Evolutionary conservation across 176 grass and related monocot genomes (phyloP).

Genomic region (barley (Hordeum vulgare)): DNA sequence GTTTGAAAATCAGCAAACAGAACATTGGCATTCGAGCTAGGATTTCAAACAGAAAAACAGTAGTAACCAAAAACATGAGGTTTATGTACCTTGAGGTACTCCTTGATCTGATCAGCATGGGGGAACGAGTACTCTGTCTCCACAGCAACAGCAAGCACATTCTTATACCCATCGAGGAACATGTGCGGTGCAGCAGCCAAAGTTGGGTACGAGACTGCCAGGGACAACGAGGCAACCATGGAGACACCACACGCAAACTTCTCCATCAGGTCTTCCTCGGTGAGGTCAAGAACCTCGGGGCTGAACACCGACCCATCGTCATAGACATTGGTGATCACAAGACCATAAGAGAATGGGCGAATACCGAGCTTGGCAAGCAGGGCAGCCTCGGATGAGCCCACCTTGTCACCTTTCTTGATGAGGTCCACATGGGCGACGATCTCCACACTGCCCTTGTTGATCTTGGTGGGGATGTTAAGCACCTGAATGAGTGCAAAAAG

Average conservation of each 20-base stretch:
- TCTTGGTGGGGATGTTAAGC: constrained; percentile 85
- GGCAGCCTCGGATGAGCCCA: constrained; percentile 77
- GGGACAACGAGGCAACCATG: constrained; percentile 62
- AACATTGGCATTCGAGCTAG: not conserved
- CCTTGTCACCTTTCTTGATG: constrained; percentile 75
- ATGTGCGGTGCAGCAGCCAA: constrained; percentile 71
- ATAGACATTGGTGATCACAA: constrained; percentile 51
- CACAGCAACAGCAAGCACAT: constrained; percentile 75
- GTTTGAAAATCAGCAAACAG: not conserved
- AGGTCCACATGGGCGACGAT: constrained; percentile 80
- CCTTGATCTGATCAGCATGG: constrained; percentile 75
- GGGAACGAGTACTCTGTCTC: constrained; percentile 72
- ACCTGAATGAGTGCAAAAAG: constrained; percentile 31
- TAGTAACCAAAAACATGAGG: not conserved
- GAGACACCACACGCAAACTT: constrained; percentile 68
- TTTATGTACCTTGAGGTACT: constrained; percentile 56
- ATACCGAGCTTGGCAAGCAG: constrained; percentile 70
- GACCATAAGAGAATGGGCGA: constrained; percentile 76
- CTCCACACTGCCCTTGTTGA: constrained; percentile 81
- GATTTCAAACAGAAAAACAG: not conserved
- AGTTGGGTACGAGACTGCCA: constrained; percentile 67
- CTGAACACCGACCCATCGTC: constrained; percentile 70
- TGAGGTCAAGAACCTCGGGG: constrained; percentile 83
- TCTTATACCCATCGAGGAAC: constrained; percentile 93
- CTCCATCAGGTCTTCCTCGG: constrained; percentile 58